Evolutionary conservation across 2,329 filamentous ascomycete genomes (phyloP).

Genomic region (Colletotrichum cuscutae): DNA sequence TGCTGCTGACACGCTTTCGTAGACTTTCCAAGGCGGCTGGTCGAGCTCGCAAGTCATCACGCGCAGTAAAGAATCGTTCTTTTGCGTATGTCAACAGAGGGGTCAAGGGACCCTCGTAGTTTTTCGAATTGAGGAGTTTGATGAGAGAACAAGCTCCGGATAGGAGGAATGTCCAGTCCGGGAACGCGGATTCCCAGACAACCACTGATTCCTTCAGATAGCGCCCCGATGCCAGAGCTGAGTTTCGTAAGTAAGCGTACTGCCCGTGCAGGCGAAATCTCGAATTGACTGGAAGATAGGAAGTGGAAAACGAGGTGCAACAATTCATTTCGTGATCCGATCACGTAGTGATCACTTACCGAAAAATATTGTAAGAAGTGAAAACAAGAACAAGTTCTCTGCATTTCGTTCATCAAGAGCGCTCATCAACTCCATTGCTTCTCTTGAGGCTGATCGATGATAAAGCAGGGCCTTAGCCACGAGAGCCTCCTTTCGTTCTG

Average conservation of each 20-base stretch:
- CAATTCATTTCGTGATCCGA: not conserved
- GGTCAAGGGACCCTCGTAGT: slow-evolving; percentile 29
- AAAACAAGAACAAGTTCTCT: slow-evolving; percentile 42
- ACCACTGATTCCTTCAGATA: slow-evolving; percentile 43
- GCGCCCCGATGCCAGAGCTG: slow-evolving; percentile 41
- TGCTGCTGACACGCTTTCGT: slow-evolving; percentile 31
- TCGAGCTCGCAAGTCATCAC: not conserved
- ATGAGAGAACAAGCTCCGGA: slow-evolving; percentile 42
- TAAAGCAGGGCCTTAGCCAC: slow-evolving; percentile 37
- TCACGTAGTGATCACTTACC: slow-evolving; percentile 33
- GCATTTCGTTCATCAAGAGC: slow-evolving; percentile 35
- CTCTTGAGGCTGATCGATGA: slow-evolving; percentile 29
- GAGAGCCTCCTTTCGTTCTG: slow-evolving; percentile 49
- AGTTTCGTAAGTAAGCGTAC: not conserved
- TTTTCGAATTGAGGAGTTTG: slow-evolving; percentile 32
- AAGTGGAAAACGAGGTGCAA: not conserved
- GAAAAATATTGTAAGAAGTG: slow-evolving; percentile 46
- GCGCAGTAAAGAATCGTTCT: slow-evolving; percentile 36
- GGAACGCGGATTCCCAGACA: slow-evolving; percentile 41
- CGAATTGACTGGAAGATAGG: not conserved
- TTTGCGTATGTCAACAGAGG: slow-evolving; percentile 39
- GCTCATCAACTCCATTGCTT: slow-evolving; percentile 35
- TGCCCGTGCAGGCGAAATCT: not conserved
- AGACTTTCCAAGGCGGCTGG: slow-evolving; percentile 34
- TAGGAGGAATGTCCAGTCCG: slow-evolving; percentile 45